These are phyloP conservation scores for Acanthamoeba pearcei DNA, from an alignment of 208 protist genomes.

Conservation along the genomic window DNA sequence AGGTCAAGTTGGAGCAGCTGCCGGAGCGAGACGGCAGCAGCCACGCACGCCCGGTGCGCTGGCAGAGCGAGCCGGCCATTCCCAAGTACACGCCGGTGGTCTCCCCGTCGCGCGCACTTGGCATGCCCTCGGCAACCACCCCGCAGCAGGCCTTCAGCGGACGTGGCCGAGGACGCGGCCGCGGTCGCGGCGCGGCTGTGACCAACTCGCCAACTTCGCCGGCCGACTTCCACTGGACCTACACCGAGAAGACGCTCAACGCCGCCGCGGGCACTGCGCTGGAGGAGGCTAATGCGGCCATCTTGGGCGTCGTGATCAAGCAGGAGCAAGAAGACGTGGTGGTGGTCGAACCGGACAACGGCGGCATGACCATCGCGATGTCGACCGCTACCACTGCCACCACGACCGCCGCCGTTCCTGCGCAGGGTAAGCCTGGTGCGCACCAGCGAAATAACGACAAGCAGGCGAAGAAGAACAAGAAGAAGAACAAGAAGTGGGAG, in stretches of 20 bases:
- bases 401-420: background rate
- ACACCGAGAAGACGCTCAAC: background rate
- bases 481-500: background rate
- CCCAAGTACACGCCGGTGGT: slow-evolving; percentile 23
- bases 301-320: background rate
- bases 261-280: background rate
- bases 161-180: background rate
- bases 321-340: background rate
- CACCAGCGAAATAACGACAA: background rate
- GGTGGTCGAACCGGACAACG: background rate
- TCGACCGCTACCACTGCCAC: background rate
- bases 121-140: background rate
- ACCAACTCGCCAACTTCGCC: background rate
- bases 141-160: slow-evolving; percentile 5
- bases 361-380: background rate
- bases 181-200: background rate
- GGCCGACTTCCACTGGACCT: slow-evolving; percentile 37
- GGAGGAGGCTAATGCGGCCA: background rate
- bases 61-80: slow-evolving; percentile 40
- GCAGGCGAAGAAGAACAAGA: background rate
- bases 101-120: background rate
- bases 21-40: background rate
- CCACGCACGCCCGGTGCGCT: background rate
- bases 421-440: background rate
- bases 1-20: background rate